Conservation (phyloP, 1,139 yeast species). For the Scheffersomyces lignicola region DNA sequence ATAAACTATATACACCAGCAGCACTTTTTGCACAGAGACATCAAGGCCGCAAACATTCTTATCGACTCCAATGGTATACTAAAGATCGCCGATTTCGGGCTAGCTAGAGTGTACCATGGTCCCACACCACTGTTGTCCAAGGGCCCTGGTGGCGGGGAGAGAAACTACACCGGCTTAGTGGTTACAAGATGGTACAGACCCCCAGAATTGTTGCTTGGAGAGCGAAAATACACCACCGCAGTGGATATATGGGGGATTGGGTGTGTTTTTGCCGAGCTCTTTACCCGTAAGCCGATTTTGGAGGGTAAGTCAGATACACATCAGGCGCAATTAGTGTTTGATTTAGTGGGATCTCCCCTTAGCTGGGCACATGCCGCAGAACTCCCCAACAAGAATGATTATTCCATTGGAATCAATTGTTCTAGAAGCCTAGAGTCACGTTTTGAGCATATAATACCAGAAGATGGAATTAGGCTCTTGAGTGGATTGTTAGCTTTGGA, state of each 20-base stretch:
- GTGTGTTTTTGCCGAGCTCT: constrained; percentile 92
- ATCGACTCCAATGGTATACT: constrained; percentile 75
- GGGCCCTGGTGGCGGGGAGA: constrained; percentile 73
- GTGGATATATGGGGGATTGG: constrained; percentile 98
- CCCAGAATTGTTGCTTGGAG: constrained; percentile 88
- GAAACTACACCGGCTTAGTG: constrained; percentile 83
- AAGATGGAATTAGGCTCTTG: constrained; percentile 45
- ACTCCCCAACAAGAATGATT: constrained; percentile 59
- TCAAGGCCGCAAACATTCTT: constrained; percentile 89
- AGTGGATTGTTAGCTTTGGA: constrained; percentile 59
- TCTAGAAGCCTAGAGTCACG: constrained; percentile 53
- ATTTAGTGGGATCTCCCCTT: constrained; percentile 78
- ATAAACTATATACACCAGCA: constrained; percentile 77
- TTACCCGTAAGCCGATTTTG: constrained; percentile 75
- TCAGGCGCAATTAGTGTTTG: constrained; percentile 81
- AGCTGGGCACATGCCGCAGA: constrained; percentile 65
- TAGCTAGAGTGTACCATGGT: constrained; percentile 82
- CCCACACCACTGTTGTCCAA: constrained; percentile 55
- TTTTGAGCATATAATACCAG: constrained; percentile 35
- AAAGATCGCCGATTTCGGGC: constrained; percentile 90
- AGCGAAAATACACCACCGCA: constrained; percentile 83
- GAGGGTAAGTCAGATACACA: constrained; percentile 89
- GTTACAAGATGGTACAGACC: constrained; percentile 98
- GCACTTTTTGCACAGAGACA: constrained; percentile 80
- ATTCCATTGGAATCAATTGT: constrained; percentile 46